Evolutionary conservation across 768 basidiomycete species (phyloP).

Genomic region (Naematelia encephala): DNA sequence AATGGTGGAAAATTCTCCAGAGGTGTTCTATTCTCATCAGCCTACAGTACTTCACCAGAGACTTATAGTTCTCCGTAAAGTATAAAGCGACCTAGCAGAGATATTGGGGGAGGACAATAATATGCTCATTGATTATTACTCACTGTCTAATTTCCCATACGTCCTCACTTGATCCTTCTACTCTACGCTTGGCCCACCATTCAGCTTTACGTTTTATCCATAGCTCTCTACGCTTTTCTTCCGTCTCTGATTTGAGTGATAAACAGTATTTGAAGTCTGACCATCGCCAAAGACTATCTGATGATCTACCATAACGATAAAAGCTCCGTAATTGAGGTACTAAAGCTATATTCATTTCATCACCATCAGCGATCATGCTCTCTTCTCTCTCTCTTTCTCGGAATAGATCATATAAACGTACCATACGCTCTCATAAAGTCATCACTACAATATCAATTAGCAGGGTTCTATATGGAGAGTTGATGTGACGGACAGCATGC

Average conservation of each 20-base stretch:
- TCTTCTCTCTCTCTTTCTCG: constrained; percentile 4
- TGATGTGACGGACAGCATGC: constrained; percentile 53
- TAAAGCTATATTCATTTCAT: constrained; percentile 57
- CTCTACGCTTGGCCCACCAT: constrained; percentile 83
- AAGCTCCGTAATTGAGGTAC: constrained; percentile 76
- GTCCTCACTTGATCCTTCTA: constrained; percentile 83
- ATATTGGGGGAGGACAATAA: too few species aligned
- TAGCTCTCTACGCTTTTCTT: constrained; percentile 70
- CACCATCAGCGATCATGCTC: background rate
- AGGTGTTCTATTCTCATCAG: constrained; percentile 54
- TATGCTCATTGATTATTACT: constrained; percentile 48
- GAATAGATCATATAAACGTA: constrained; percentile 12
- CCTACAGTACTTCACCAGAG: background rate
- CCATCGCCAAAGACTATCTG: constrained; percentile 70
- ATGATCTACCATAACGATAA: constrained; percentile 76
- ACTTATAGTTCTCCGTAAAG: too few species aligned
- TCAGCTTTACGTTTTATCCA: constrained; percentile 87
- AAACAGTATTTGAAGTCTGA: constrained; percentile 96
- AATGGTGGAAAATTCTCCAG: constrained; percentile 56
- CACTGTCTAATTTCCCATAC: constrained; percentile 87
- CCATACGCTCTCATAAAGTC: constrained; percentile 53
- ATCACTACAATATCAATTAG: constrained; percentile 46
- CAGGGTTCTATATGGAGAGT: constrained; percentile 46
- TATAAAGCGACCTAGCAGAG: too few species aligned
- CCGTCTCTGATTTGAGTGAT: constrained; percentile 70